Evolutionary conservation across 805 yeast species (phyloP).

Genomic region (Saturnispora serradocipensis): DNA sequence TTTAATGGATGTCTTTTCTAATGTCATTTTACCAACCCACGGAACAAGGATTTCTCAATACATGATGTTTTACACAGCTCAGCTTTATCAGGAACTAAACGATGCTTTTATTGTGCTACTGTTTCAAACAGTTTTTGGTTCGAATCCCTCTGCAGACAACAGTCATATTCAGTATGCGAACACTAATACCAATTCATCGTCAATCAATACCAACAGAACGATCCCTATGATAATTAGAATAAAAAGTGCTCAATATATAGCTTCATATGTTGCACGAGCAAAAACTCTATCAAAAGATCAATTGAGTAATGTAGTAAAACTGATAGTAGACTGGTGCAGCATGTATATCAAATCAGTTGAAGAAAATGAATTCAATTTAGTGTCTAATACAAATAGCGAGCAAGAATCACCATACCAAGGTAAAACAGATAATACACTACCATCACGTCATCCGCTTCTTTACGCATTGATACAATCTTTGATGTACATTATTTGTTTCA

Average conservation of each 20-base stretch:
- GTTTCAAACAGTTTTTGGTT: conserved; percentile 73
- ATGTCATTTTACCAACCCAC: conserved; percentile 85
- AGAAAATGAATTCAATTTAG: conserved; percentile 46
- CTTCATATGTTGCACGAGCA: conserved; percentile 87
- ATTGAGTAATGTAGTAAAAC: conserved; percentile 72
- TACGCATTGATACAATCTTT: conserved; percentile 88
- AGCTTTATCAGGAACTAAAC: conserved; percentile 69
- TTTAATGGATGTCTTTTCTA: conserved; percentile 64
- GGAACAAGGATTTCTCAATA: conserved; percentile 85
- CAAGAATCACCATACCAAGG: conserved; percentile 1
- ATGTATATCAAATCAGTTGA: conserved; percentile 41
- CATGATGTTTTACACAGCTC: conserved; percentile 70
- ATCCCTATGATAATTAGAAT: conserved; percentile 50
- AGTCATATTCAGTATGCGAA: conserved; percentile 2
- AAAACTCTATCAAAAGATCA: conserved; percentile 61
- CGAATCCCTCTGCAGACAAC: conserved; percentile 43
- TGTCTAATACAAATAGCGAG: neutral
- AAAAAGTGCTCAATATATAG: conserved; percentile 85
- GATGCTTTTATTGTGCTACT: conserved; percentile 78
- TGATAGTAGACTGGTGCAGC: conserved; percentile 74
- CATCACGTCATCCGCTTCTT: conserved; percentile 35
- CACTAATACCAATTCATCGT: conserved; percentile 1
- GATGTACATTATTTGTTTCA: conserved; percentile 84
- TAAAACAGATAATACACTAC: conserved; percentile 16
- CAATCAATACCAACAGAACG: neutral